phyloP scores from a whole-genome alignment of 768 basidiomycete species.

The Saitozyma podzolica region DNA sequence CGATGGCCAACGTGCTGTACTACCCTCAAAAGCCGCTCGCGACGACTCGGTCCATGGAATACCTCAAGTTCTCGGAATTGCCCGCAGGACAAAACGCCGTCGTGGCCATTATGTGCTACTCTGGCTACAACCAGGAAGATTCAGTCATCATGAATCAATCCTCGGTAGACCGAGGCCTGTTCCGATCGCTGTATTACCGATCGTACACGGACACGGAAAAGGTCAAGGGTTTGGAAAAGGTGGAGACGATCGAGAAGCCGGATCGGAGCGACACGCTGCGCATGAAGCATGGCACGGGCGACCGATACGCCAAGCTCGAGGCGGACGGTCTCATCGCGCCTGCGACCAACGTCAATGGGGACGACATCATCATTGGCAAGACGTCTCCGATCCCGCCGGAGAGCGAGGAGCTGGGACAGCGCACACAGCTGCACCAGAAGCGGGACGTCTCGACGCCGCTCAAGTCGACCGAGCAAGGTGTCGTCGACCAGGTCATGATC shows the following conservation, averaged over 20 bases:
- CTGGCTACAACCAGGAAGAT: constrained; percentile 99
- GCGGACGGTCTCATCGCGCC: constrained; percentile 94
- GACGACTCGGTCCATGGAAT: constrained; percentile 98
- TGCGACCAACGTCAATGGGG: constrained; percentile 89
- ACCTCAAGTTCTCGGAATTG: constrained; percentile 95
- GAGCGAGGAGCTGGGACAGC: constrained; percentile 93
- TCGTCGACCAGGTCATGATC: constrained; percentile 94
- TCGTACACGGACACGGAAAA: constrained; percentile 99
- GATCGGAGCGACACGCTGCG: constrained; percentile 86
- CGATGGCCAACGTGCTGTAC: constrained; percentile 99
- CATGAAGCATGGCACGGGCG: constrained; percentile 86
- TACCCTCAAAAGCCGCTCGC: constrained; percentile 99
- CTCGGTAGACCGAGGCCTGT: constrained; percentile 94
- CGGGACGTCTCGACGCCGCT: constrained; percentile 96
- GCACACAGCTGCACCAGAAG: constrained; percentile 87
- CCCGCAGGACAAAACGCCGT: constrained; percentile 99
- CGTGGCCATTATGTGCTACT: constrained; percentile 97
- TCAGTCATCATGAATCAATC: constrained; percentile 99
- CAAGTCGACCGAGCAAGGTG: constrained; percentile 96
- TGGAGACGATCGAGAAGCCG: constrained; percentile 98
- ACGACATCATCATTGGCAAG: constrained; percentile 99
- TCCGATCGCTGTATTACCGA: constrained; percentile 97
- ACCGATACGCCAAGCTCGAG: constrained; percentile 88
- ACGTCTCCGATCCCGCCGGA: constrained; percentile 96
- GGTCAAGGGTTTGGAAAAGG: constrained; percentile 83